These are phyloP conservation scores for Coprinopsis sp. DNA, from an alignment of 768 basidiomycete genomes.

Conservation along the genomic window DNA sequence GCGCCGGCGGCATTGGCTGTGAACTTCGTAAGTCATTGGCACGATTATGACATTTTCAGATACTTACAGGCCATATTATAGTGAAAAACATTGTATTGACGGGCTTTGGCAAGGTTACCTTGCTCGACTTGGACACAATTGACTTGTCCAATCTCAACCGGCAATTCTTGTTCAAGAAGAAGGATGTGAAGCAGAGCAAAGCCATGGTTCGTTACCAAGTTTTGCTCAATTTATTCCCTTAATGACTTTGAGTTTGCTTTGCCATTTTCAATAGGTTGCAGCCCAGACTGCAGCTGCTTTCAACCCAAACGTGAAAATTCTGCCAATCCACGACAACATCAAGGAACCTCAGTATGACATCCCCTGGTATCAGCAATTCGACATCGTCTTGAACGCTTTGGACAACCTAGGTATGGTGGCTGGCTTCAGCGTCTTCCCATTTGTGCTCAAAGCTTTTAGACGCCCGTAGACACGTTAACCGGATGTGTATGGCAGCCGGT, in stretches of 20 bases:
- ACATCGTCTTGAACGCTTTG: constrained; percentile 91
- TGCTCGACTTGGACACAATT: constrained; percentile 96
- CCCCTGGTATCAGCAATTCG: constrained; percentile 86
- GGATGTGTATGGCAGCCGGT: constrained; percentile 91
- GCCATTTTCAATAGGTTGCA: constrained; percentile 56
- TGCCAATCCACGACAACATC: constrained; percentile 91
- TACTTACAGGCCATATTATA: constrained; percentile 24
- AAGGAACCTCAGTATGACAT: constrained; percentile 89
- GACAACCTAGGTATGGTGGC: constrained; percentile 84
- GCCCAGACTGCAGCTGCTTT: constrained; percentile 78
- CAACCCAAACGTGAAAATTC: constrained; percentile 84
- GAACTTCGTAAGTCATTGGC: constrained; percentile 66
- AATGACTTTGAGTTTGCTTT: background rate
- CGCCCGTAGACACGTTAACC: constrained; percentile 92
- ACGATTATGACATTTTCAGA: background rate
- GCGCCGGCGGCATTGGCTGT: constrained; percentile 96
- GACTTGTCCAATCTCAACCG: constrained; percentile 97
- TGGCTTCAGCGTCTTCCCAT: background rate
- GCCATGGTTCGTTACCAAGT: constrained; percentile 59
- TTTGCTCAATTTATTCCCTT: background rate
- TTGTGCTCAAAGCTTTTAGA: constrained; percentile 40
- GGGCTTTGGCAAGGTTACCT: constrained; percentile 88
- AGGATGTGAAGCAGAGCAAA: constrained; percentile 96
- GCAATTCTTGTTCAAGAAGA: constrained; percentile 95
- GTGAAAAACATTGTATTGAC: constrained; percentile 95